Base-by-base conservation (phyloP, 129 eudicot genomes). In the Smallanthus sonchifolius region DNA sequence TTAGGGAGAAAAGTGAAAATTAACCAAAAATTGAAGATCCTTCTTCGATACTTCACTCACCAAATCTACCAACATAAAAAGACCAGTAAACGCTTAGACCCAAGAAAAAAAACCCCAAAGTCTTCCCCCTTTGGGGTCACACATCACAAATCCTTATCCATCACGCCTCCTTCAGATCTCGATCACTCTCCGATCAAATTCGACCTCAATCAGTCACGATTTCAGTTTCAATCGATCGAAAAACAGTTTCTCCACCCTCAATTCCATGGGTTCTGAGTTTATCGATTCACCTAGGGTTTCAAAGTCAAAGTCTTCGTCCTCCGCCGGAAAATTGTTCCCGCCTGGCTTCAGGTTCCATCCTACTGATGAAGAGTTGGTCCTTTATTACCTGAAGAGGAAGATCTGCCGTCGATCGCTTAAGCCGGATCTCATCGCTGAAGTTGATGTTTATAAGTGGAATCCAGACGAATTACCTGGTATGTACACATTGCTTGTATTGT, bases 331-430 rank as follows among this genome's bases (percentile, higher is more conserved):
- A 3, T 49, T 51, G 47, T 87, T 86, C 19, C 89, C 95, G 0
- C 97, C 95, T 3, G 97, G 97, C 0, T 91, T 85, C 73, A 81
- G 96, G 42, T 90, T 90, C 45, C 96, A 90, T 67, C 96, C 96
- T 0, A 90, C 97, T 16, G 97, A 91, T 30, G 97, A 91, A 73
- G 97, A 91, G 72, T 74, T 91, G 32, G 82, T 91, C 60, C 80
- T 91, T 6, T 91, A 83, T 74, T 91, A 91, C 74, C 80, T 91
- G 32, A 91, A 91, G 77, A 72, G 85, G 65, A 91, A 91, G 92
- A 91, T 91, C 85, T 91, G 95, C 61, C 35, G 86, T 47, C 78
- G 79, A 44, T 81, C 83, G 11, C 62, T 81, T 7, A 82, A 83
- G 75, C 80, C 85, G 2, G 89, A 91, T 65, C 84, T 86, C 14